Base-by-base conservation (phyloP, 805 yeast species). In the Candida boleticola region DNA sequence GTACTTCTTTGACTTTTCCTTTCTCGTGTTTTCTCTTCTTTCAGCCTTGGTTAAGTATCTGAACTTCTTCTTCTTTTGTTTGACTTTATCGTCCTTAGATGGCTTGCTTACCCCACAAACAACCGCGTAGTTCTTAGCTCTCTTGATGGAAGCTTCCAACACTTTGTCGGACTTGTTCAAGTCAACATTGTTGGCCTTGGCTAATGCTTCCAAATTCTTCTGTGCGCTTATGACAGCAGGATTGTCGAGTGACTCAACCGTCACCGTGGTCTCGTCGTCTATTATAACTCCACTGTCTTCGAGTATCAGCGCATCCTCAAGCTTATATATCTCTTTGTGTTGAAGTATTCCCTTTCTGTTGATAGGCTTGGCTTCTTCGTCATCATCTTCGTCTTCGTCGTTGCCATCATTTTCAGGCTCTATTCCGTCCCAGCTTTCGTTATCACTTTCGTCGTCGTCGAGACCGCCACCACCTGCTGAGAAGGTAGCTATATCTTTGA, bases 91-190 rank as follows among this genome's bases (percentile, higher is more conserved):
- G 41, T 55, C 49, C 26, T 29, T 31, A 6, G 53, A 48, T 22
- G 70, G 64, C 50, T 79, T 76, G 32, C 72, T 61, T 50, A 73
- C 76, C 14, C 86, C 80, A 38, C 63, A 58, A 49, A 83, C 64
- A 49, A 77, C 78, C 1, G 96, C 97, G 54, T 92, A 89, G 57
- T 86, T 80, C 53, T 83, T 80, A 1, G 97, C 97, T 55, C 87
- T 74, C 39, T 78, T 74, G 38, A 92, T 80, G 39, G 95, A 83
- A 46, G 80, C 76, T 34, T 85, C 81, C 44, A 92, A 67, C 1
- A 92, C 80, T 47, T 82, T 79, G 39, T 83, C 79, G 5, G 92
- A 76, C 54, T 78, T 76, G 13, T 72, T 71, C 50, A 90, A 66
- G 52, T 88, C 80, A 20, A 92, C 97, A 55, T 76, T 76, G 55